These are phyloP conservation scores for Syzygium syzygioides DNA, from an alignment of 441 rosid genomes.

Conservation along the genomic window DNA sequence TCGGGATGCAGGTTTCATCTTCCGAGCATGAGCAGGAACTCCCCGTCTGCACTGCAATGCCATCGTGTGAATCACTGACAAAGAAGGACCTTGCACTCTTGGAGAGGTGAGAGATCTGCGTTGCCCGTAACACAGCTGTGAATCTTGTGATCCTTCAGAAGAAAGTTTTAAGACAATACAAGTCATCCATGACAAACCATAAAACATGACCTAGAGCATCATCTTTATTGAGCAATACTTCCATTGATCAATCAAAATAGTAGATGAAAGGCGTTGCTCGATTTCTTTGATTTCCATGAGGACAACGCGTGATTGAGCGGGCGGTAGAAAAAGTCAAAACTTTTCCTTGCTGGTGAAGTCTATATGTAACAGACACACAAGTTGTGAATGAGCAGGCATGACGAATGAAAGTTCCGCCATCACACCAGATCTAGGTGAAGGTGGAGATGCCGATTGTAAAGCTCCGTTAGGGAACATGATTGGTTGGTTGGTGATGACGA, in stretches of 20 bases:
- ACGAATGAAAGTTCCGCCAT: neutral
- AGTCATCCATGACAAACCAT: neutral
- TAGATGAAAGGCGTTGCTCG: neutral
- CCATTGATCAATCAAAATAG: neutral
- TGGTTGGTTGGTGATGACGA: neutral
- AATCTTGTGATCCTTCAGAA: slow-evolving; percentile 12
- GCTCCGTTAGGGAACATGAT: neutral
- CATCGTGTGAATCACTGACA: slow-evolving; percentile 52
- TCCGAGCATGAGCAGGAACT: slow-evolving; percentile 58
- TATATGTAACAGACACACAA: neutral
- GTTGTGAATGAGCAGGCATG: neutral
- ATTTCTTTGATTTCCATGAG: neutral
- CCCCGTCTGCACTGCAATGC: slow-evolving; percentile 51
- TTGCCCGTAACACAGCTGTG: slow-evolving; percentile 57
- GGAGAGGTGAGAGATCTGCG: slow-evolving; percentile 65
- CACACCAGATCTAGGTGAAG: neutral
- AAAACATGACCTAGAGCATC: neutral
- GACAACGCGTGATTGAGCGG: neutral
- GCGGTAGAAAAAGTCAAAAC: neutral
- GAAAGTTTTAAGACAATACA: slow-evolving; percentile 1
- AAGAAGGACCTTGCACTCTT: slow-evolving; percentile 58
- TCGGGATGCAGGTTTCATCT: slow-evolving; percentile 61
- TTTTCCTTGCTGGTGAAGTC: neutral
- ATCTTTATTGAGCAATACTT: neutral
- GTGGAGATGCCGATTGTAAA: neutral